Evolutionary conservation across 1,284 basidiomycete species (phyloP).

Genomic region (Microbotryum saponariae): DNA sequence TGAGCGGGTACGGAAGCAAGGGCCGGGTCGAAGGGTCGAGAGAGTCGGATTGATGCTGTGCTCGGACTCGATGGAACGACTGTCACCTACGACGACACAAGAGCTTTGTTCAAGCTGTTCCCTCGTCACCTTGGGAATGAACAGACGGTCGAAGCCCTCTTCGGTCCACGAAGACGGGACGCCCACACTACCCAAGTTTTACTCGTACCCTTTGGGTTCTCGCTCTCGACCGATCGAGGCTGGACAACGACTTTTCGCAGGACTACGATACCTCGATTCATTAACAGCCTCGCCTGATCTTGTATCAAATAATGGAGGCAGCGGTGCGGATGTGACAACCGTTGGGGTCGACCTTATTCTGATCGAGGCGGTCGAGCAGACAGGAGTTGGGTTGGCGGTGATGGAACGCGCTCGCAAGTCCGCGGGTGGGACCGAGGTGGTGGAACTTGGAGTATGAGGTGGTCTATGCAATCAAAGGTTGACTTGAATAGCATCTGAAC

Average conservation of each 20-base stretch:
- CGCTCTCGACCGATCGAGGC: constrained; percentile 56
- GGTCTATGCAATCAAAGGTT: too few relatives aligned
- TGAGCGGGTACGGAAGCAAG: background rate
- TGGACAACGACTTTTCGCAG: constrained; percentile 79
- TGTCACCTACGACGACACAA: background rate
- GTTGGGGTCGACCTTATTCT: constrained; percentile 73
- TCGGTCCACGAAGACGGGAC: too few relatives aligned
- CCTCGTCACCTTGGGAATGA: too few relatives aligned
- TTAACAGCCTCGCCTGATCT: background rate
- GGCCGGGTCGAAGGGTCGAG: background rate
- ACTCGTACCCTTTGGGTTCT: constrained; percentile 53
- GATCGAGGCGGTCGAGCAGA: constrained; percentile 76
- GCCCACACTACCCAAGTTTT: constrained; percentile 30
- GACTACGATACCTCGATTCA: constrained; percentile 51
- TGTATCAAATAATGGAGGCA: background rate
- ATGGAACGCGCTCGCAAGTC: constrained; percentile 99
- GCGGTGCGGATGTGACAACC: constrained; percentile 25
- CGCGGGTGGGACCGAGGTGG: constrained; percentile 51
- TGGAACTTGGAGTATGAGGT: too few relatives aligned
- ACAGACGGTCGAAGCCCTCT: too few relatives aligned
- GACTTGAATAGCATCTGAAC: too few relatives aligned
- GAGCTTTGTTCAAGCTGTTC: constrained; percentile 3
- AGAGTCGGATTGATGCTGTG: constrained; percentile 34
- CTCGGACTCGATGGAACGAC: constrained; percentile 4
- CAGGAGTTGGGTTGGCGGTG: constrained; percentile 79